phyloP scores from a whole-genome alignment of 371 early-diverging fungal genomes.

The Capniomyces stellatus region DNA sequence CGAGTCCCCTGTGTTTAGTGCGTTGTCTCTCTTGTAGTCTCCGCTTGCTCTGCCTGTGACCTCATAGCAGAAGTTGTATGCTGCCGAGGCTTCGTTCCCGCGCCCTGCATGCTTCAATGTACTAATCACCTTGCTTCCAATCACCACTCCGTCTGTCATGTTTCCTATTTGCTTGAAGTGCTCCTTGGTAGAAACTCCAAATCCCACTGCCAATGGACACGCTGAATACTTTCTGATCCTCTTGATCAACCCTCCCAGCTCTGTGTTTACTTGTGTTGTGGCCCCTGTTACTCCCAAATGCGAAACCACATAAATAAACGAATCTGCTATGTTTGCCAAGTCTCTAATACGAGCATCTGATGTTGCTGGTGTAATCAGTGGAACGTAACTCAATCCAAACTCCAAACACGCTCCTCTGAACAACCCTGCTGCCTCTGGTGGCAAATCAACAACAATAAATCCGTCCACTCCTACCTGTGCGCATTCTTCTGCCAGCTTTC shows the following conservation, averaged over 20 bases:
- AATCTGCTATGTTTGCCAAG: slow-evolving; percentile 61
- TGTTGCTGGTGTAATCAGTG: slow-evolving; percentile 87
- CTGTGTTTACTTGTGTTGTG: slow-evolving; percentile 34
- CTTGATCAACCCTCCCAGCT: slow-evolving; percentile 48
- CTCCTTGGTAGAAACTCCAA: slow-evolving; percentile 78
- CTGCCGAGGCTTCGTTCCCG: slow-evolving; percentile 29
- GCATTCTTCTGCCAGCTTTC: slow-evolving; percentile 60
- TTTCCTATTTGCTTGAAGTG: slow-evolving; percentile 69
- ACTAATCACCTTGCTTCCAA: slow-evolving; percentile 79
- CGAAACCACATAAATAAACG: slow-evolving; percentile 89
- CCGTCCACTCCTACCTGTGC: slow-evolving; percentile 74
- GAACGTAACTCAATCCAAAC: slow-evolving; percentile 76
- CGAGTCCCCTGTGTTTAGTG: slow-evolving; percentile 23
- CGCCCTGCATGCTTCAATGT: slow-evolving; percentile 40
- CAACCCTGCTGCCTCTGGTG: slow-evolving; percentile 80
- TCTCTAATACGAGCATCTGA: slow-evolving; percentile 61
- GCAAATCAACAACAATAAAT: slow-evolving; percentile 92
- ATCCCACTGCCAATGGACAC: slow-evolving; percentile 86
- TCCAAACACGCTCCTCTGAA: slow-evolving; percentile 59
- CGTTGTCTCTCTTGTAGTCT: slow-evolving; percentile 15
- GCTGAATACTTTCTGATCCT: slow-evolving; percentile 59
- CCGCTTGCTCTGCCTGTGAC: slow-evolving; percentile 34
- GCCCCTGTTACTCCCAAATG: slow-evolving; percentile 88
- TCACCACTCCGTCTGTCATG: slow-evolving; percentile 87
- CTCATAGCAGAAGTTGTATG: slow-evolving; percentile 38